These are phyloP conservation scores for Hericium erinaceus DNA, from an alignment of 768 basidiomycete genomes.

Conservation along the genomic window DNA sequence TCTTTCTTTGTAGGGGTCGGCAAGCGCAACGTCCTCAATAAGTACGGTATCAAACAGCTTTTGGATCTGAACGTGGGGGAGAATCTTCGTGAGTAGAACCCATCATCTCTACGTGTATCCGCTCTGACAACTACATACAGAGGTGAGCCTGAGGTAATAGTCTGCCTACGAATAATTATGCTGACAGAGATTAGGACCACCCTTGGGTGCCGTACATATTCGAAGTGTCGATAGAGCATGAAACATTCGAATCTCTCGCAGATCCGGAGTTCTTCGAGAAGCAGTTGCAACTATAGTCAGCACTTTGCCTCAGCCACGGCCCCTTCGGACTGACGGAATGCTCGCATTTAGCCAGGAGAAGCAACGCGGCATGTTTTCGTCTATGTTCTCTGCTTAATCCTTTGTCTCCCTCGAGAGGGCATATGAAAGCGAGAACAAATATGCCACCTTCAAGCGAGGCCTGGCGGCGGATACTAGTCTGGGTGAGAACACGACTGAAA, in stretches of 20 bases:
- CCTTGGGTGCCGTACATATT: not conserved
- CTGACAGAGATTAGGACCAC: not conserved
- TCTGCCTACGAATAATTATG: not conserved
- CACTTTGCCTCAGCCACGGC: not conserved
- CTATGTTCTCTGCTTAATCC: not conserved
- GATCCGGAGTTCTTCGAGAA: not conserved
- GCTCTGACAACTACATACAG: not conserved
- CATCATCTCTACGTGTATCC: not conserved
- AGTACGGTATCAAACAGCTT: not conserved
- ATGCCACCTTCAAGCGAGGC: not conserved
- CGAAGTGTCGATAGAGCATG: not conserved
- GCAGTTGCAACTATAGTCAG: not conserved
- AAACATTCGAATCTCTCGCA: not conserved
- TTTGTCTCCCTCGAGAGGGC: not conserved
- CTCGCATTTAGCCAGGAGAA: not conserved
- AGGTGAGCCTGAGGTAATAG: not conserved
- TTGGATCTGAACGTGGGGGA: not conserved
- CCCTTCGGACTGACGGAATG: not conserved
- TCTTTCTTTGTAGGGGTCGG: not conserved
- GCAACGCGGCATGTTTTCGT: not conserved
- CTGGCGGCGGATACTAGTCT: not conserved
- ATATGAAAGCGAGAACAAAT: not conserved
- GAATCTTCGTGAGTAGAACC: not conserved
- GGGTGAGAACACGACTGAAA: not conserved
- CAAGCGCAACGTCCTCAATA: not conserved